Conservation (phyloP, 768 basidiomycete species). For the Pisolithus orientalis region DNA sequence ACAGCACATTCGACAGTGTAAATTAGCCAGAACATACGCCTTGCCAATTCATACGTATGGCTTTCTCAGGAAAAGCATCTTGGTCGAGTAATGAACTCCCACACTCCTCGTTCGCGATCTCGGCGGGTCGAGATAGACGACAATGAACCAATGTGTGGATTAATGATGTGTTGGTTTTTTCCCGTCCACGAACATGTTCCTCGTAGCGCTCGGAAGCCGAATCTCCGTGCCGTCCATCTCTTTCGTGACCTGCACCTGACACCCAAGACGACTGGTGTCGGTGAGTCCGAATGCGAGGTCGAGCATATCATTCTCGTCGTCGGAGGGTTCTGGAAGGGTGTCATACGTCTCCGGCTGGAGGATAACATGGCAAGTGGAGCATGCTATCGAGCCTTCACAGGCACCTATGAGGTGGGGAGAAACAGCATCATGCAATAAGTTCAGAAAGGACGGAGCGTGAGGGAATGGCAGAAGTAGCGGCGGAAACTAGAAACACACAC, state of each 20-base stretch:
- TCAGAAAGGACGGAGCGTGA: not conserved
- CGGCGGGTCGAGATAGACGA: not conserved
- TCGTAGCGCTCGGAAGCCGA: slow-evolving; percentile 83
- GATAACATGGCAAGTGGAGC: slow-evolving; percentile 96
- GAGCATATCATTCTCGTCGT: slow-evolving; percentile 98
- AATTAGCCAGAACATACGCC: not conserved
- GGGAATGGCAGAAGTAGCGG: no score
- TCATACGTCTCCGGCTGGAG: slow-evolving; percentile 72
- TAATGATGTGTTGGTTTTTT: slow-evolving; percentile 48
- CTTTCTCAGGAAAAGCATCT: no score
- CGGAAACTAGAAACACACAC: slow-evolving; percentile 36
- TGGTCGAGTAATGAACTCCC: no score
- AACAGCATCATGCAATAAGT: not conserved
- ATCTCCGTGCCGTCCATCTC: slow-evolving; percentile 82
- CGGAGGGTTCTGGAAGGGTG: slow-evolving; percentile 83
- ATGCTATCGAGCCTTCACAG: slow-evolving; percentile 94
- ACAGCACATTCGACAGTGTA: not conserved
- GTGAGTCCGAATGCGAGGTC: slow-evolving; percentile 97
- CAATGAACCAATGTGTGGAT: not conserved
- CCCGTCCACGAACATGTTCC: slow-evolving; percentile 97
- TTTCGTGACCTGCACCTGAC: slow-evolving; percentile 71
- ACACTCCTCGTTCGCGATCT: not conserved
- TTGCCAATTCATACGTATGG: no score
- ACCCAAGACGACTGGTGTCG: slow-evolving; percentile 82
- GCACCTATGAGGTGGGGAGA: slow-evolving; percentile 52